These are phyloP conservation scores for Speleostelium caveatum DNA, from an alignment of 78 protist genomes.

Conservation along the genomic window DNA sequence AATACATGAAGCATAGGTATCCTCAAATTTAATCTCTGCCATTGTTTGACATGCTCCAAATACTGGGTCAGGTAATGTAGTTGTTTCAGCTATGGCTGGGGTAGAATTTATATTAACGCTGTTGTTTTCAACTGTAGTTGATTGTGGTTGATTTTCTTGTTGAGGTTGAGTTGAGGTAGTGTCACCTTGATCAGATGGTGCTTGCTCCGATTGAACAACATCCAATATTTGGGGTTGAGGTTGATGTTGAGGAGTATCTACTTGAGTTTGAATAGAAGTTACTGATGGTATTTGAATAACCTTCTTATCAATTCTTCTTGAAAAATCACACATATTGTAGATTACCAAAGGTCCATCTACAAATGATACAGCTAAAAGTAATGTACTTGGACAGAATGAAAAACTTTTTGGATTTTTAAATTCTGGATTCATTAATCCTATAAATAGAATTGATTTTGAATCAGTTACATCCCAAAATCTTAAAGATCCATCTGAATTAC, in stretches of 20 bases:
- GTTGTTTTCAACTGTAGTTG: background rate
- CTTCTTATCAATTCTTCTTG: constrained; percentile 21
- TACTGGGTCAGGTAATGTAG: background rate
- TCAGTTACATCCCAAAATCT: constrained; percentile 46
- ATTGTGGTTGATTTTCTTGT: background rate
- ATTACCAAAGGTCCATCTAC: background rate
- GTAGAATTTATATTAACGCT: background rate
- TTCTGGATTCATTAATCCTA: background rate
- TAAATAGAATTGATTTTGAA: background rate
- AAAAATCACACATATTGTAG: background rate
- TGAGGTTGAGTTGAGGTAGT: background rate
- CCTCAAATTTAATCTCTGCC: constrained; percentile 9
- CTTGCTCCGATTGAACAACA: background rate
- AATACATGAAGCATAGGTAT: background rate
- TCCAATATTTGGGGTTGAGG: background rate
- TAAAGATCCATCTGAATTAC: background rate
- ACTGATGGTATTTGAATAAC: background rate
- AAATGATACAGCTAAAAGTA: background rate
- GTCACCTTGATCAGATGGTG: background rate
- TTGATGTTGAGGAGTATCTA: background rate
- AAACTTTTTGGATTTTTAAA: background rate
- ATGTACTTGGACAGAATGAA: constrained; percentile 12
- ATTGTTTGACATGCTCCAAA: constrained; percentile 17
- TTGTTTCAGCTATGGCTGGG: background rate
- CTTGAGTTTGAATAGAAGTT: background rate